Percentiles rank a stretch among this genome's conserved stretches.
Conservation (phyloP, 768 basidiomycete species). For the Leucogyrophana mollusca region DNA sequence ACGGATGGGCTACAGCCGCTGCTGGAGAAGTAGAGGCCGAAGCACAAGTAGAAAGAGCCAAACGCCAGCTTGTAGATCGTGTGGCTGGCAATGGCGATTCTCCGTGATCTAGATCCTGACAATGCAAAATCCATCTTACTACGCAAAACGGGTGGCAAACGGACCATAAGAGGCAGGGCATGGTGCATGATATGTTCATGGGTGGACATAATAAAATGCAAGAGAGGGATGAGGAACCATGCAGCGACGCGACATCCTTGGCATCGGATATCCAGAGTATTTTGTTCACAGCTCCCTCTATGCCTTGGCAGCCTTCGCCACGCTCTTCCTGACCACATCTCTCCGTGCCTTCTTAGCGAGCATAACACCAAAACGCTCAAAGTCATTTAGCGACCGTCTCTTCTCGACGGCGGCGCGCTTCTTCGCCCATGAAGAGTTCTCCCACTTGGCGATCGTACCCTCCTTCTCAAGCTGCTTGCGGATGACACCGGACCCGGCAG, state of each 20-base stretch:
- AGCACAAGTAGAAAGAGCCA: conserved; percentile 43
- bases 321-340: conserved; percentile 70
- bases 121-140: no score
- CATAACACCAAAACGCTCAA: conserved; percentile 87
- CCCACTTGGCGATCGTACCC: conserved; percentile 84
- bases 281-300: conserved; percentile 16
- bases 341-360: conserved; percentile 86
- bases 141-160: no score
- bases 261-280: background rate
- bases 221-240: conserved; percentile 8
- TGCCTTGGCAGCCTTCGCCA: conserved; percentile 58
- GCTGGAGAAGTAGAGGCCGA: conserved; percentile 60
- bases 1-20: conserved; percentile 53
- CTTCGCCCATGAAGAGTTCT: conserved; percentile 83
- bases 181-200: conserved; percentile 19
- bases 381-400: conserved; percentile 82
- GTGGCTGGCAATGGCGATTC: no score
- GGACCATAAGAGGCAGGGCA: background rate
- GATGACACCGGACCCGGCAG: conserved; percentile 76
- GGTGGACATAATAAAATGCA: conserved; percentile 20
- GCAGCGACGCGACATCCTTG: conserved; percentile 7
- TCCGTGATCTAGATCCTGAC: no score
- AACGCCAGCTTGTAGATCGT: no score
- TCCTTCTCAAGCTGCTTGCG: conserved; percentile 89
- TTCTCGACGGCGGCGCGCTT: conserved; percentile 73